phyloP scores from a whole-genome alignment of 2,329 filamentous ascomycete species.

The Monilinia vaccinii-corymbosi region DNA sequence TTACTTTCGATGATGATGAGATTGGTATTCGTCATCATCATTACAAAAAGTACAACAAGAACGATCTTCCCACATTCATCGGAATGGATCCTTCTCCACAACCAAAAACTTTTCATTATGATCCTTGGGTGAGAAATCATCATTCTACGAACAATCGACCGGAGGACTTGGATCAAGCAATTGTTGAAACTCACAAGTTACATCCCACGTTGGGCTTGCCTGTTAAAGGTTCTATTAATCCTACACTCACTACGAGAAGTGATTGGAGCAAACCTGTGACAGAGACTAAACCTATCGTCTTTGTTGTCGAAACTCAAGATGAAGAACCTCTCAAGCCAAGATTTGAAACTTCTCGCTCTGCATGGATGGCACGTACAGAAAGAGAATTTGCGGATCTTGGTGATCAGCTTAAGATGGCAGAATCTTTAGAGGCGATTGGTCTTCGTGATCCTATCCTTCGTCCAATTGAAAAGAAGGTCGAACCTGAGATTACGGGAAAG shows the following conservation, averaged over 20 bases:
- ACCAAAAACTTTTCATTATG: slow-evolving; percentile 23
- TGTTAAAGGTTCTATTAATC: slow-evolving; percentile 19
- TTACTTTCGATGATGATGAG: slow-evolving; percentile 24
- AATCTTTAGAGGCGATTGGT: slow-evolving; percentile 7
- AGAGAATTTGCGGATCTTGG: slow-evolving; percentile 6
- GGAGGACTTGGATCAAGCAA: slow-evolving; percentile 24
- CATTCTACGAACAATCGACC: slow-evolving; percentile 24
- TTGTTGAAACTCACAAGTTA: slow-evolving; percentile 18
- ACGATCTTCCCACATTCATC: slow-evolving; percentile 18
- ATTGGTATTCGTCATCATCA: slow-evolving; percentile 26
- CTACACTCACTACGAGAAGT: slow-evolving; percentile 7
- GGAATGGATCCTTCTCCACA: slow-evolving; percentile 23
- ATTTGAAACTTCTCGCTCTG: slow-evolving; percentile 15
- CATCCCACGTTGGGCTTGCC: slow-evolving; percentile 24
- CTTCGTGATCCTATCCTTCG: slow-evolving; percentile 5
- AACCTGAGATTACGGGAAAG: slow-evolving; percentile 1
- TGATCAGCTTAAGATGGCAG: slow-evolving; percentile 7
- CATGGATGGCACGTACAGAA: slow-evolving; percentile 14
- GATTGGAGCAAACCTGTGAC: slow-evolving; percentile 10
- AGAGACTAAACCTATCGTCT: slow-evolving; percentile 6
- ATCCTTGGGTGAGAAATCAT: slow-evolving; percentile 22
- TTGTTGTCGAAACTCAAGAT: slow-evolving; percentile 5
- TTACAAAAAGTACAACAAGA: slow-evolving; percentile 18
- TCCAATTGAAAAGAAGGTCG: not conserved
- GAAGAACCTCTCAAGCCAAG: slow-evolving; percentile 1